Conservation (phyloP, 2,329 filamentous ascomycete genomes). For the Fusarium piperis region DNA sequence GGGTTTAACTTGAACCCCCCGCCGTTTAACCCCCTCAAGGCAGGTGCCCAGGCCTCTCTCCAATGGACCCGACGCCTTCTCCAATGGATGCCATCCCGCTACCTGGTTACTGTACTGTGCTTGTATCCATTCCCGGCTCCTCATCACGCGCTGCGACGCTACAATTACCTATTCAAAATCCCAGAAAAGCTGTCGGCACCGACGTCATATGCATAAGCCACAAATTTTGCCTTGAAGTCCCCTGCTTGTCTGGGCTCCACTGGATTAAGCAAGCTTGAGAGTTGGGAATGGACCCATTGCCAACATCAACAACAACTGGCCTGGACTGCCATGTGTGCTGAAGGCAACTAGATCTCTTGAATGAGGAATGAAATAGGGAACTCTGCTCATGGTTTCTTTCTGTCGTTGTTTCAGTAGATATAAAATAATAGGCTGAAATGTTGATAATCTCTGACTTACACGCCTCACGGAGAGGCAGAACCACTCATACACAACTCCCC, state of each 20-base stretch:
- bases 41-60: neutral
- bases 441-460: conserved; percentile 1
- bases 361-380: neutral
- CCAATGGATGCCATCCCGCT: neutral
- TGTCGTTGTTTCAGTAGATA: conserved; percentile 4
- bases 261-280: neutral
- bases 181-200: neutral
- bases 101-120: neutral
- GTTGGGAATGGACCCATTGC: neutral
- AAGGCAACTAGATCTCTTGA: neutral
- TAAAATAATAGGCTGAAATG: conserved; percentile 2
- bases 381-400: neutral
- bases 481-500: neutral
- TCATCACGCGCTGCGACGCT: conserved; percentile 23
- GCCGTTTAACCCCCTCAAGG: neutral
- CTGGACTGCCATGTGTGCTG: neutral
- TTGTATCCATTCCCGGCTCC: conserved; percentile 1
- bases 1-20: neutral
- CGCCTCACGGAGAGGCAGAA: neutral
- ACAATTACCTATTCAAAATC: conserved; percentile 7
- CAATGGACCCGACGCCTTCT: neutral
- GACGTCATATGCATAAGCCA: conserved; percentile 21
- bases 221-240: neutral
- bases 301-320: neutral
- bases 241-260: neutral